A percentile compares a stretch with the other conserved stretches of the same genome.
These are phyloP conservation scores for Selenicereus undatus DNA, from an alignment of 148 eudicot species.

Conservation along the genomic window DNA sequence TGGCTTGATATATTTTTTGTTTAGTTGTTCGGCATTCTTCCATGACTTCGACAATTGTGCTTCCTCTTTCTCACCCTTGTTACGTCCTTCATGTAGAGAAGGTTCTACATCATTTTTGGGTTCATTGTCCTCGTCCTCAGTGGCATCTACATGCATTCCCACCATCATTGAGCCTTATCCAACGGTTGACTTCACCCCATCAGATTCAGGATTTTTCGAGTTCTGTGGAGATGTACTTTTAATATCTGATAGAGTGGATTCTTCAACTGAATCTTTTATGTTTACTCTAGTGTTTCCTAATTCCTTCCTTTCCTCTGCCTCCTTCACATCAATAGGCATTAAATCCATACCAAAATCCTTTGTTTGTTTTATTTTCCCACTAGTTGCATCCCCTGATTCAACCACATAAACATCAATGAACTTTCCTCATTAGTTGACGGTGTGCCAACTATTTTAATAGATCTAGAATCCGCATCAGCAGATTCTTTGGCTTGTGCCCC, in stretches of 20 bases:
- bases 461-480: background rate
- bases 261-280: background rate
- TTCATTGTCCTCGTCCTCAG: background rate
- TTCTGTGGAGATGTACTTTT: constrained; percentile 8
- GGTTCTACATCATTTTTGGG: too few species aligned
- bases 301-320: background rate
- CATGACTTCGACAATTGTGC: constrained; percentile 16
- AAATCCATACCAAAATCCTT: constrained; percentile 39
- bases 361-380: constrained; percentile 24
- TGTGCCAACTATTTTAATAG: background rate
- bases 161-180: too few species aligned
- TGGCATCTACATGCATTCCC: constrained; percentile 24
- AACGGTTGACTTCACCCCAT: background rate
- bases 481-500: constrained; percentile 6
- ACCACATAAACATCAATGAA: constrained; percentile 10
- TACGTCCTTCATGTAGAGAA: too few species aligned
- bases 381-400: constrained; percentile 20
- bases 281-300: background rate
- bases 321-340: constrained; percentile 29
- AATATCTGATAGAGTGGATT: background rate
- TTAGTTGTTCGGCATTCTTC: too few species aligned
- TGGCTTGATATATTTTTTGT: background rate
- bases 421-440: constrained; percentile 12
- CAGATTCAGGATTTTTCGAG: constrained; percentile 10
- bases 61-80: background rate